A percentile compares a stretch with the other conserved stretches of the same genome.
Evolutionary conservation across 73 alveolate species (phyloP).

Genomic region (Loxodes magnus): DNA sequence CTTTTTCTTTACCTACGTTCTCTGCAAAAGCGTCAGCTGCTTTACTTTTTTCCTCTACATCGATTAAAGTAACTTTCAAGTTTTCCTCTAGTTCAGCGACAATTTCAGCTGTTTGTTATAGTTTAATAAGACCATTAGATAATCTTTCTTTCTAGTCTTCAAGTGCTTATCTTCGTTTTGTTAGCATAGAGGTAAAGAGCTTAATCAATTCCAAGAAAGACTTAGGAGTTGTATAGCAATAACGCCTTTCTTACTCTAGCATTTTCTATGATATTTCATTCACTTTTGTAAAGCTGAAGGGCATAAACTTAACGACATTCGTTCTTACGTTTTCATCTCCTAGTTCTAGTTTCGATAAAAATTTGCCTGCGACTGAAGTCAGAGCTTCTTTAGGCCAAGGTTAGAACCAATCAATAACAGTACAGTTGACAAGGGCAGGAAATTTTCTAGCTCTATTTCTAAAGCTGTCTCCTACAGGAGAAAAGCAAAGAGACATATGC

Average conservation of each 20-base stretch:
- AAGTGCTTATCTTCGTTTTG: slow-evolving; percentile 31
- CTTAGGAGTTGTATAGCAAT: slow-evolving; percentile 99
- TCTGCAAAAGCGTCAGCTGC: slow-evolving; percentile 98
- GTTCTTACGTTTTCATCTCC: slow-evolving; percentile 30
- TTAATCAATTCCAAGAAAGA: slow-evolving; percentile 98
- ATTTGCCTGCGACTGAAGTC: slow-evolving; percentile 79
- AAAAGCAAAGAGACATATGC: slow-evolving; percentile 99
- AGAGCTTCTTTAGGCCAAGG: slow-evolving; percentile 99
- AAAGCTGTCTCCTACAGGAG: slow-evolving; percentile 98
- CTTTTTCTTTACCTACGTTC: slow-evolving; percentile 91
- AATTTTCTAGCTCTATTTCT: slow-evolving; percentile 98
- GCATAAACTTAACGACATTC: slow-evolving; percentile 96
- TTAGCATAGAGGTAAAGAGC: slow-evolving; percentile 95
- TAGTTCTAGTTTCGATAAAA: slow-evolving; percentile 77
- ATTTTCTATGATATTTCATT: slow-evolving; percentile 80
- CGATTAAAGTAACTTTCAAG: slow-evolving; percentile 93
- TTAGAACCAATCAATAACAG: slow-evolving; percentile 98
- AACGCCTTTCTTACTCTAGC: slow-evolving; percentile 88
- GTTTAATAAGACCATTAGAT: slow-evolving; percentile 94
- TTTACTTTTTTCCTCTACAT: slow-evolving; percentile 95
- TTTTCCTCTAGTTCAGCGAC: slow-evolving; percentile 97
- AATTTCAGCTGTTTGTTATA: slow-evolving; percentile 84
- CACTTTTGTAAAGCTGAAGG: slow-evolving; percentile 95
- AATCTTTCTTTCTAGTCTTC: slow-evolving; percentile 67
- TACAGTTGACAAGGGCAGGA: slow-evolving; percentile 99